Percentiles rank a stretch among this genome's conserved stretches.
Conservation (phyloP, 2,329 filamentous ascomycete species). For the Ceratocystis albifundus region DNA sequence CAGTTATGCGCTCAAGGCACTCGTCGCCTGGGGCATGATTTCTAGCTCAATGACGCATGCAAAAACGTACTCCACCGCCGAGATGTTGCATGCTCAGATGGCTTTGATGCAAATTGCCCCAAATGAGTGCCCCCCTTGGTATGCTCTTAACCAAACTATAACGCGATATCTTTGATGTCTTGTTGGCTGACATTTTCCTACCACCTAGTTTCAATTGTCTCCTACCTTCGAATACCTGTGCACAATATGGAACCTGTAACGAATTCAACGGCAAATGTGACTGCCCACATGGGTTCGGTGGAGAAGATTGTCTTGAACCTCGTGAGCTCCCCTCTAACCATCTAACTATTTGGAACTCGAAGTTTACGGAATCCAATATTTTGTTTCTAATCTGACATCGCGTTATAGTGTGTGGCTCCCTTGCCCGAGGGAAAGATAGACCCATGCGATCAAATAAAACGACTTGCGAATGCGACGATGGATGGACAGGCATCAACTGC, state of each 20-base stretch:
- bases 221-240: slow-evolving; percentile 79
- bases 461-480: slow-evolving; percentile 75
- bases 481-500: slow-evolving; percentile 96
- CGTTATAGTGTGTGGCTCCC: slow-evolving; percentile 63
- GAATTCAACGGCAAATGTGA: slow-evolving; percentile 83
- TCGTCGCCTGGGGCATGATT: slow-evolving; percentile 3
- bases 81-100: slow-evolving; percentile 53
- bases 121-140: slow-evolving; percentile 69
- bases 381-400: slow-evolving; percentile 11
- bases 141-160: slow-evolving; percentile 26
- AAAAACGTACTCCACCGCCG: slow-evolving; percentile 50
- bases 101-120: slow-evolving; percentile 63
- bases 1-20: not conserved
- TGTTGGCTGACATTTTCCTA: slow-evolving; percentile 23
- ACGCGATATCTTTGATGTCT: not conserved
- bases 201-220: slow-evolving; percentile 84
- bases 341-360: not conserved
- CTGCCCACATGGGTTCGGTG: slow-evolving; percentile 85
- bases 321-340: slow-evolving; percentile 35
- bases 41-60: slow-evolving; percentile 8
- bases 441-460: slow-evolving; percentile 54
- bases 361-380: not conserved
- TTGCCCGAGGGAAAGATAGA: slow-evolving; percentile 69
- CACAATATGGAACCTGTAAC: slow-evolving; percentile 83
- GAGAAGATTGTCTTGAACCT: slow-evolving; percentile 83